A percentile compares a stretch with the other conserved stretches of the same genome.
Conservation (phyloP, 805 yeast genomes). For the Candida nanaspora region DNA sequence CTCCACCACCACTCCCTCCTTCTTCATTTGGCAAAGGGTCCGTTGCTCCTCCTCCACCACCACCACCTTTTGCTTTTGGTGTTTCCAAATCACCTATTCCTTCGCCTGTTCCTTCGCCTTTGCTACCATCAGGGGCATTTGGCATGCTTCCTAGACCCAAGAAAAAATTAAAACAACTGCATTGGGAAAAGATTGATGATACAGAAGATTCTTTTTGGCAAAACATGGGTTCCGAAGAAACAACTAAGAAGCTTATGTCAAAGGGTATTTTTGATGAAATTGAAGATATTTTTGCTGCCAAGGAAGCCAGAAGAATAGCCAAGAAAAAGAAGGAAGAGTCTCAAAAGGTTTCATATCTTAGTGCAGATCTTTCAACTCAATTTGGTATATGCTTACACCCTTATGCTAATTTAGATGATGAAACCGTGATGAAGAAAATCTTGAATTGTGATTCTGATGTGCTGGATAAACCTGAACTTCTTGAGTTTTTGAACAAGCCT, state of each 20-base stretch:
- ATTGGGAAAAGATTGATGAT: constrained; percentile 90
- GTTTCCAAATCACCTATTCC: constrained; percentile 2
- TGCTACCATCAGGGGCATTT: constrained; percentile 25
- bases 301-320: constrained; percentile 49
- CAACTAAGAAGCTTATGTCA: constrained; percentile 57
- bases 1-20: constrained; percentile 26
- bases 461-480: constrained; percentile 58
- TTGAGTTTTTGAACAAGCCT: constrained; percentile 78
- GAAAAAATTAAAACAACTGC: constrained; percentile 83
- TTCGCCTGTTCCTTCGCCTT: constrained; percentile 14
- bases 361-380: constrained; percentile 87
- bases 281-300: constrained; percentile 83
- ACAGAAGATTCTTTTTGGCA: constrained; percentile 87
- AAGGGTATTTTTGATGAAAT: constrained; percentile 80
- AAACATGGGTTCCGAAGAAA: constrained; percentile 47
- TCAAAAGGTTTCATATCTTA: constrained; percentile 58
- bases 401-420: constrained; percentile 55
- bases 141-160: constrained; percentile 61
- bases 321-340: constrained; percentile 39
- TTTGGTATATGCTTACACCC: constrained; percentile 89
- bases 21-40: constrained; percentile 17
- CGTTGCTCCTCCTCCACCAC: constrained; percentile 25
- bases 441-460: constrained; percentile 72
- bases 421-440: constrained; percentile 61
- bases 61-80: constrained; percentile 11